Percentiles rank a stretch among this genome's conserved stretches.
These are phyloP conservation scores for Aspergillus asperescens DNA, from an alignment of 495 filamentous ascomycete genomes.

Conservation along the genomic window DNA sequence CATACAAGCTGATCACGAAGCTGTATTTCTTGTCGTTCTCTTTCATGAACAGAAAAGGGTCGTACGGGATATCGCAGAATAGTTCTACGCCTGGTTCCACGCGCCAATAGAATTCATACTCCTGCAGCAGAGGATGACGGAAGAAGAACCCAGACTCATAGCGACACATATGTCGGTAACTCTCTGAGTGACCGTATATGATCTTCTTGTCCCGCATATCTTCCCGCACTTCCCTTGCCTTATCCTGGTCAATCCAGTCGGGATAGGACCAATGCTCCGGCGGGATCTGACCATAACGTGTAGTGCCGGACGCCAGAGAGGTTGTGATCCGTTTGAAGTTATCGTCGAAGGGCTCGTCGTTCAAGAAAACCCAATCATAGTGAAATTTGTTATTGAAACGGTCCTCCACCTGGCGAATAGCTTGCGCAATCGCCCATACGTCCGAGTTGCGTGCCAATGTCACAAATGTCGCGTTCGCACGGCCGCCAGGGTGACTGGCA, in stretches of 20 bases:
- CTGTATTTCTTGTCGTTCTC: slow-evolving; percentile 89
- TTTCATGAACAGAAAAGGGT: slow-evolving; percentile 82
- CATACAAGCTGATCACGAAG: slow-evolving; percentile 84
- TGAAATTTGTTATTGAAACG: slow-evolving; percentile 93
- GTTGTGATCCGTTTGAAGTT: slow-evolving; percentile 89
- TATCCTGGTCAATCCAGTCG: slow-evolving; percentile 78
- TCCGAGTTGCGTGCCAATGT: slow-evolving; percentile 89
- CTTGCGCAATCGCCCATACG: slow-evolving; percentile 92
- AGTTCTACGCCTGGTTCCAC: slow-evolving; percentile 87
- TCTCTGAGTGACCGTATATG: slow-evolving; percentile 91
- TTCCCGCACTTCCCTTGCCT: slow-evolving; percentile 70
- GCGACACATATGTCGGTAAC: slow-evolving; percentile 91
- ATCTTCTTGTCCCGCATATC: slow-evolving; percentile 81
- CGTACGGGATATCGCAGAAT: slow-evolving; percentile 77
- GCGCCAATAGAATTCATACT: slow-evolving; percentile 92
- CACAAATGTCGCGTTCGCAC: slow-evolving; percentile 95
- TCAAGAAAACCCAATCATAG: slow-evolving; percentile 99
- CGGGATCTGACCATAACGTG: slow-evolving; percentile 80
- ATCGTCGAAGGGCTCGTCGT: slow-evolving; percentile 88
- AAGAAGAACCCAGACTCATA: slow-evolving; percentile 95
- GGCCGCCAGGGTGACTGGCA: slow-evolving; percentile 52
- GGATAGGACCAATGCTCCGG: slow-evolving; percentile 90
- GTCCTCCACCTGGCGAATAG: slow-evolving; percentile 92
- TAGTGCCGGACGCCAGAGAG: slow-evolving; percentile 81
- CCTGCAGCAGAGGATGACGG: slow-evolving; percentile 70